Conservation (phyloP, 257 asterid species). For the Solanum appendiculatum region DNA sequence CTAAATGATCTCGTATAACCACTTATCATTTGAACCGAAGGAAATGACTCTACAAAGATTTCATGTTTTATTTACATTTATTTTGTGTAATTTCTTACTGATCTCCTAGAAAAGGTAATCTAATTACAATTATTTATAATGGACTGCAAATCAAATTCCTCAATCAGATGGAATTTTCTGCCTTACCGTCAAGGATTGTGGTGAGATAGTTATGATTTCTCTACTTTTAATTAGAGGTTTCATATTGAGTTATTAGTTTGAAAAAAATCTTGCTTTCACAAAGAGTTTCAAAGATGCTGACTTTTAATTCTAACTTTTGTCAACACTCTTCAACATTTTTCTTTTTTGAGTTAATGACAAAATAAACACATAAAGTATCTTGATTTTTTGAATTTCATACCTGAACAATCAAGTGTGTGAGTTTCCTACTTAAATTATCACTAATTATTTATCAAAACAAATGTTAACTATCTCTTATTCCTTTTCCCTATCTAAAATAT, state of each 20-base stretch:
- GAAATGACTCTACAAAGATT: background rate
- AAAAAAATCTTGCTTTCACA: too few relatives aligned
- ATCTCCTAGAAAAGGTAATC: background rate
- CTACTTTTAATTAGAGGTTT: too few relatives aligned
- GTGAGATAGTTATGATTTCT: background rate
- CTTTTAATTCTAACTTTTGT: background rate
- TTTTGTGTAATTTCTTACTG: background rate
- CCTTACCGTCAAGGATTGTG: background rate
- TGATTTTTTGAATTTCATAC: background rate
- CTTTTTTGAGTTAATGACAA: too few relatives aligned
- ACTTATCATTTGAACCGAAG: background rate
- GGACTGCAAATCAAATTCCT: background rate
- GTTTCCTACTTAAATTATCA: background rate
- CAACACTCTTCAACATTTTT: background rate
- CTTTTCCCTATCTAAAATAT: background rate
- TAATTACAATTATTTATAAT: background rate
- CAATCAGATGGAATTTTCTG: background rate
- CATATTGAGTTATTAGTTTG: too few relatives aligned
- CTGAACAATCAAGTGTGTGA: fast-evolving
- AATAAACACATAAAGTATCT: background rate
- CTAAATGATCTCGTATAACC: background rate
- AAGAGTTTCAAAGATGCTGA: background rate
- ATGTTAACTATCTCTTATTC: background rate
- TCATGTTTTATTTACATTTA: too few relatives aligned
- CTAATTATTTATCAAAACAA: background rate